Base-by-base conservation (phyloP, 2,329 filamentous ascomycete genomes). In the Verticillium dahliae region DNA sequence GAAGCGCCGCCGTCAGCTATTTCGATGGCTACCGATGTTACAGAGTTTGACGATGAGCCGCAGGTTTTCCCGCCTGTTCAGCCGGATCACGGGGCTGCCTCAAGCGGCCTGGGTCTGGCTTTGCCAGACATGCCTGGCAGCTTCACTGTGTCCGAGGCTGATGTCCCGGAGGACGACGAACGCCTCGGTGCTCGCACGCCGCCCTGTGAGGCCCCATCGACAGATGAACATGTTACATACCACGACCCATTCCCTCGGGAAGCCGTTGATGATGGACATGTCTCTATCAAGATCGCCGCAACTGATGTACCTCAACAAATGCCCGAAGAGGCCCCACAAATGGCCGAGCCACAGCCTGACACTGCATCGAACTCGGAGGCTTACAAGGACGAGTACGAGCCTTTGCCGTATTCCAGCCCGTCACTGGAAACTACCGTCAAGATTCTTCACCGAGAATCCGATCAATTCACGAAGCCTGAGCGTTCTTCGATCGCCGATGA, bases 31-130 rank as follows among this genome's bases (percentile, higher is more conserved):
- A 88, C 86, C n/a, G 81, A 81, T 52, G 81, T 81, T 7, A 91
- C 89, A 0, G 87, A 90, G 67, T 90, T 92, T 66, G 90, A 92
- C 66, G 81, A 80, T n/a, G 89, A 92, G 67, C 81, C 86, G 27
- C 89, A 92, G 70, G 84, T 81, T 1, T 83, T 86, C 56, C 75
- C 81, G 1, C 75, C 80, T 1, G 67, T 76, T 15, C 76, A 74
- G 54, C 71, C 75, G 31, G 65, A 70, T 11, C 59, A 68, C 31
- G 67, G 67, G 13, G 45, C 45, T 35, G 18, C 59, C 39, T 54
- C 61, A 4, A 60, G 57, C 27, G 64, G 64, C 14, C 58, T 65
- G 15, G 64, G 64, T 9, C 35, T 65, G 9, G 63, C 55, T 15
- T 59, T 65, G 45, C 58, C 58, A 22, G 58, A 45, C 7, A 50